Base-by-base conservation (phyloP, 176 grass and related monocot genomes). In the Carex littledalei region DNA sequence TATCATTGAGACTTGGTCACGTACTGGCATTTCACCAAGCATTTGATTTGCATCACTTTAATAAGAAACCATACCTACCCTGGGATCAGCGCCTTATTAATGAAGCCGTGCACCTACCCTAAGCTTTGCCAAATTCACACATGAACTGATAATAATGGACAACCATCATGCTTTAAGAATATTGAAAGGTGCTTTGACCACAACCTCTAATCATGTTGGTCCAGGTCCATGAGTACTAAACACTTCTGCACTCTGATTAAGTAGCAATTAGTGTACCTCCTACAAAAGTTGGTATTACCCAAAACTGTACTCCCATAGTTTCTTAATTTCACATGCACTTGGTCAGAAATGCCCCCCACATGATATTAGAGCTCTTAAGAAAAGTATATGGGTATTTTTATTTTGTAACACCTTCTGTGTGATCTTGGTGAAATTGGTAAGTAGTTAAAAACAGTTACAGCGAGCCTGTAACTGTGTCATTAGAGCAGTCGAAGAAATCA, bases 71-170 rank as follows among this genome's bases (percentile, higher is more conserved):
- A n/a, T 53, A 53, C 47, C 67, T 70, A 34, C 34, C 67, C 34
- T 13, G 45, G 24, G 71, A 50, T 76, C 20, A 37, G 14, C 47
- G 5, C 41, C 41, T 53, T 76, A 43, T 4, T 7, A 53, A 53
- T 76, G 43, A 76, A 76, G 43, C 47, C 6, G 45, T 24, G 9
- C 52, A 76, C 47, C 47, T 53, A 76, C 71, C 71, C 20, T 22
- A 76, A 76, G 21, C 71, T 76, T 53, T 76, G 71, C 20, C 10
- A 76, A 76, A 53, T 53, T 68, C 21, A 21, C 71, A 43, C 71
- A 76, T 76, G 71, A 76, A 76, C 71, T 26, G 71, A 76, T 76
- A 76, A 76, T 76, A 53, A 53, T 76, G 45, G 20, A 53, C 71
- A 53, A 20, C 71, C 71, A 76, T 53, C 71, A 53, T 76, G 43